Conservation (phyloP, 2,329 filamentous ascomycete species). For the Curvularia eragrostidis region DNA sequence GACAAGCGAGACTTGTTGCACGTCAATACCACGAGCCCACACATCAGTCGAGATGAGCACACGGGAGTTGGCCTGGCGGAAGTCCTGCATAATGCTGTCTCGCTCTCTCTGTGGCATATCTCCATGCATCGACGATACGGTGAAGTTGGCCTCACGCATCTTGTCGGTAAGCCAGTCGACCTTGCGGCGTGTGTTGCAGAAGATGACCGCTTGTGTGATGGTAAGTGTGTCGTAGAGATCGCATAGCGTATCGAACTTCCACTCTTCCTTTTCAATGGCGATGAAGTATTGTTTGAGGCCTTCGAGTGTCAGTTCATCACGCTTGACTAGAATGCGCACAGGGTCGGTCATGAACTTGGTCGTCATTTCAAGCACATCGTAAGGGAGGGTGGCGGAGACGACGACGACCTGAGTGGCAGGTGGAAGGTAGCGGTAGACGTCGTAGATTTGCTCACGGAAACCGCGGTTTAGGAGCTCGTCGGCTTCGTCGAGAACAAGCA, state of each 20-base stretch:
- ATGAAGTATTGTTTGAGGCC: conserved; percentile 99
- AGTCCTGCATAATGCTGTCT: conserved; percentile 99
- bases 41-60: conserved; percentile 98
- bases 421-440: conserved; percentile 95
- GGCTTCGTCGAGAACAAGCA: conserved; percentile 78
- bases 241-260: conserved; percentile 99
- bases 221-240: conserved; percentile 98
- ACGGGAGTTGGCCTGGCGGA: conserved; percentile 93
- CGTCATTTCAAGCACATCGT: conserved; percentile 98
- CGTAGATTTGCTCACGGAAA: conserved; percentile 98
- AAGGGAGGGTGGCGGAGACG: conserved; percentile 93
- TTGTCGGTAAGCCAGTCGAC: conserved; percentile 99
- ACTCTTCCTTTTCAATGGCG: conserved; percentile 98
- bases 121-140: conserved; percentile 97
- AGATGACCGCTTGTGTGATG: conserved; percentile 98
- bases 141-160: conserved; percentile 99
- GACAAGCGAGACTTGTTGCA: conserved; percentile 96
- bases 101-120: conserved; percentile 99
- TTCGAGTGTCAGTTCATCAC: conserved; percentile 96
- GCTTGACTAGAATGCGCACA: conserved; percentile 95
- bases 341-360: conserved; percentile 99
- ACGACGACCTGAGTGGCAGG: conserved; percentile 98
- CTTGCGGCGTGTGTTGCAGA: conserved; percentile 99
- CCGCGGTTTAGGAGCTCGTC: conserved; percentile 87
- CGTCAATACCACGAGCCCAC: conserved; percentile 97